phyloP scores from a whole-genome alignment of 2,329 filamentous ascomycete genomes.

The Cytospora leucostoma region DNA sequence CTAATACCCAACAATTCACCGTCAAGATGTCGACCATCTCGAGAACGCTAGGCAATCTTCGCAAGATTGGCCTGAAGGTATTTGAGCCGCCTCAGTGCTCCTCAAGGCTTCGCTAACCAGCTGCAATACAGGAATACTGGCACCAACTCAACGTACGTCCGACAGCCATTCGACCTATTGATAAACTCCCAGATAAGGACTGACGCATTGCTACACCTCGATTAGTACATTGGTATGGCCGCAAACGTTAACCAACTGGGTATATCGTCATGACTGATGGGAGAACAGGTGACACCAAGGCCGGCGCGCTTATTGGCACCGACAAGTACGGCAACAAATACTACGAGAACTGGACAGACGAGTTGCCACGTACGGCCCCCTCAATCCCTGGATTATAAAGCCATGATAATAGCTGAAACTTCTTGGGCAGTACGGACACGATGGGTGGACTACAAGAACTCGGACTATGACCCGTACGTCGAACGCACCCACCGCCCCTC shows the following conservation, averaged over 20 bases:
- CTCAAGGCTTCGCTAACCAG: conserved; percentile 40
- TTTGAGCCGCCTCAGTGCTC: conserved; percentile 27
- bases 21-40: conserved; percentile 83
- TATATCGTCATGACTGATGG: conserved; percentile 6
- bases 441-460: conserved; percentile 95
- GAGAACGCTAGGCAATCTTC: conserved; percentile 83
- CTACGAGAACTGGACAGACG: conserved; percentile 93
- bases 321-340: conserved; percentile 97
- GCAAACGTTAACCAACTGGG: neutral
- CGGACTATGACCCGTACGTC: conserved; percentile 75
- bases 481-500: conserved; percentile 27
- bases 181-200: conserved; percentile 22
- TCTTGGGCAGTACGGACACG: conserved; percentile 73
- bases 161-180: conserved; percentile 29
- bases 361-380: conserved; percentile 73
- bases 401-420: neutral
- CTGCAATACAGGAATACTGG: conserved; percentile 70
- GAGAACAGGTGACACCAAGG: conserved; percentile 86
- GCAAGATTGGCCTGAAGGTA: conserved; percentile 87
- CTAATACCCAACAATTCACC: conserved; percentile 38
- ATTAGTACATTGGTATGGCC: conserved; percentile 58
- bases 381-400: neutral
- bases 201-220: conserved; percentile 27
- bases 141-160: conserved; percentile 87
- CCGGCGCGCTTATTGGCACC: conserved; percentile 78